Evolutionary conservation across 192 early-diverging fungal species (phyloP), one percentile per base, ranked within the genome.

Genomic region (Gonapodya sp.): DNA sequence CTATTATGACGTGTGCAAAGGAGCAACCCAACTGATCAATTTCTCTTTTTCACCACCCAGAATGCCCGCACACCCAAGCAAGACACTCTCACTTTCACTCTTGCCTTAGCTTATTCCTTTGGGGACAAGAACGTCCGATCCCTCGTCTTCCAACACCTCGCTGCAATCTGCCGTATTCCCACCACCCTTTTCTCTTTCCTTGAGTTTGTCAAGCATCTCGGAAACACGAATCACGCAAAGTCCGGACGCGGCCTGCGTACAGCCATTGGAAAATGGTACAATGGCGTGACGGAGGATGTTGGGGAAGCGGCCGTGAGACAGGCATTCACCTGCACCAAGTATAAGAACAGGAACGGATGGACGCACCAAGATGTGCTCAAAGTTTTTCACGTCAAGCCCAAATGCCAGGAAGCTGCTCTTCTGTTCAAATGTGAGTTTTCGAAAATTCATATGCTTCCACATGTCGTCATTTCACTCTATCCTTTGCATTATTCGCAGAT

Each of bases 331-430:
- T 31, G 16, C 30, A 82, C 83, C 18, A 84, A 84, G 83, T 84
- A 80, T 79, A 84, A 84, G 79, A 83, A 83, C 73, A 37, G 83
- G n/a, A 73, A 83, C 0, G 82, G 79, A 8, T 84, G 83, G 83
- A 84, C 83, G 35, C 82, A 83, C 83, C n/a, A 16, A 18, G 83
- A 84, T 73, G 35, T 82, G 31, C 37, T 82, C 18, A 33, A 78
- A 2, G 35, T 81, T 35, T 81, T 73, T 34, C 83, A 84, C 79
- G 36, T 82, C 73, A 64, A 73, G 8, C 46, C 46, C 8, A 64
- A 16, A 24, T 64, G 46, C 46, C 8, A 8, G 8, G 46, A 64
- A 24, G 46, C 8, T 64, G 46, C 46, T 64, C 24, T 64, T 16
- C 46, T 64, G 8, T 64, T 64, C n/a, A n/a, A n/a, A n/a, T n/a